These are phyloP conservation scores for Boletus reticulatus DNA, from an alignment of 768 basidiomycete species.

Conservation along the genomic window DNA sequence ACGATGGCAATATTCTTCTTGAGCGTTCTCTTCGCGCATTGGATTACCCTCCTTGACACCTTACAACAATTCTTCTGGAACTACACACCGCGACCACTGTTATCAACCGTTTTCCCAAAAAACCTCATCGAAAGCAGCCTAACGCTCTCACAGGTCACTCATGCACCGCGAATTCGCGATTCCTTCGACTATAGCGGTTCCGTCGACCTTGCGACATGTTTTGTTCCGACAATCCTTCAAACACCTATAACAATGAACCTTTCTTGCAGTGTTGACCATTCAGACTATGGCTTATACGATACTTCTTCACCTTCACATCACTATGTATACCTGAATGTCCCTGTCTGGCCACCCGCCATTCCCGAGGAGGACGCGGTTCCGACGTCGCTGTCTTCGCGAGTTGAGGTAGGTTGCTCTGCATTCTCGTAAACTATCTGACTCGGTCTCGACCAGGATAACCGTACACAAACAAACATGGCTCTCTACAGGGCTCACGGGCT, in stretches of 20 bases:
- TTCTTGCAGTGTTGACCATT: background rate
- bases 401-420: background rate
- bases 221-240: conserved; percentile 2
- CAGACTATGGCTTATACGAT: background rate
- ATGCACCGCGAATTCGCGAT: background rate
- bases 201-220: conserved; percentile 2
- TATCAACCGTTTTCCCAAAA: conserved; percentile 7
- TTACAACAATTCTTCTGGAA: conserved; percentile 9
- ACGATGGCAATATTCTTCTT: conserved; percentile 2
- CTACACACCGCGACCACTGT: conserved; percentile 3
- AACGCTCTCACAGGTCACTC: background rate
- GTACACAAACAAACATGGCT: background rate
- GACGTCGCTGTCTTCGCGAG: too few relatives aligned
- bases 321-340: background rate
- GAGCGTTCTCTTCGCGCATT: conserved; percentile 11
- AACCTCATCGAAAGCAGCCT: conserved; percentile 2
- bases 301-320: background rate
- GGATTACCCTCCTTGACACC: conserved; percentile 10
- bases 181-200: background rate
- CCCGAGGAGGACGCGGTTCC: background rate
- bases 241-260: background rate
- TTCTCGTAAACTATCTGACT: background rate
- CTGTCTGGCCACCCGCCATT: background rate
- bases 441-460: background rate
- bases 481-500: conserved; percentile 9